phyloP scores from a whole-genome alignment of 2,329 filamentous ascomycete genomes.

The Xylaria multiplex region DNA sequence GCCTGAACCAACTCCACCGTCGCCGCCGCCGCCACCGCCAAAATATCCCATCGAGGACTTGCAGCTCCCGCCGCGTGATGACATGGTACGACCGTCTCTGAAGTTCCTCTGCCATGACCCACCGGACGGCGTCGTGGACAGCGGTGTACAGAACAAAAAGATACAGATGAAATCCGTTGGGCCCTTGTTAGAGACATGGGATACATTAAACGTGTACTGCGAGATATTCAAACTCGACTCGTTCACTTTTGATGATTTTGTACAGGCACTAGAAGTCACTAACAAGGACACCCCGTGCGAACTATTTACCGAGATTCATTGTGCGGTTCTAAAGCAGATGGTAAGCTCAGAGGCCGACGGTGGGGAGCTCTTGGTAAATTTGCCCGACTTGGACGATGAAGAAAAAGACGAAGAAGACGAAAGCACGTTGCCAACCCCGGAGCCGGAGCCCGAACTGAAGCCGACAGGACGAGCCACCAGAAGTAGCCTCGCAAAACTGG shows the following conservation, averaged over 20 bases:
- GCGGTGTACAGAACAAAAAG: slow-evolving; percentile 62
- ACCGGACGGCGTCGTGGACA: slow-evolving; percentile 60
- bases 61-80: slow-evolving; percentile 76
- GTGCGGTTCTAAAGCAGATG: slow-evolving; percentile 86
- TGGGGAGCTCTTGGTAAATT: slow-evolving; percentile 79
- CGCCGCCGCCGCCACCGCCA: slow-evolving; percentile 73
- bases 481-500: slow-evolving; percentile 84
- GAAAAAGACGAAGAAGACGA: slow-evolving; percentile 70
- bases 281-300: slow-evolving; percentile 81
- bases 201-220: slow-evolving; percentile 97
- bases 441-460: slow-evolving; percentile 75
- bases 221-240: slow-evolving; percentile 94
- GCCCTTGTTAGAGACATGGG: slow-evolving; percentile 88
- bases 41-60: slow-evolving; percentile 98
- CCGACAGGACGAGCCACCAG: slow-evolving; percentile 78
- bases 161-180: slow-evolving; percentile 89
- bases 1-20: slow-evolving; percentile 64
- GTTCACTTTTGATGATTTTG: slow-evolving; percentile 96
- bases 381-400: slow-evolving; percentile 79
- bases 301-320: slow-evolving; percentile 90
- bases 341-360: slow-evolving; percentile 79
- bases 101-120: slow-evolving; percentile 79
- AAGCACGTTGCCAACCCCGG: slow-evolving; percentile 65
- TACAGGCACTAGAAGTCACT: slow-evolving; percentile 84
- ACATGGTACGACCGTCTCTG: slow-evolving; percentile 74